Base-by-base conservation (phyloP, 208 protist species). In the Acanthamoeba lenticulata region DNA sequence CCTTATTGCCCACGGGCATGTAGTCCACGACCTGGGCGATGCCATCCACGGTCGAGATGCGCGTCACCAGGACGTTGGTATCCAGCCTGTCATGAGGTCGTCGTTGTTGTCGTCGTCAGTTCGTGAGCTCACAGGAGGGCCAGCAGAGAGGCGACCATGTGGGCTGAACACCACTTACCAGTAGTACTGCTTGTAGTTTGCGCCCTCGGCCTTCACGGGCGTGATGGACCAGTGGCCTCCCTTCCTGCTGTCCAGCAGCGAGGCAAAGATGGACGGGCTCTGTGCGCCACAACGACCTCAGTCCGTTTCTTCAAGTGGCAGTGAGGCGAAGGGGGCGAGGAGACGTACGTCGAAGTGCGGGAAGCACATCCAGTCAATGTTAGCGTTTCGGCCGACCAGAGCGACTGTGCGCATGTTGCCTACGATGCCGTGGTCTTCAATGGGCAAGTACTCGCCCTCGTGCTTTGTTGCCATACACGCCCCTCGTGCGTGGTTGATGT, bases 341-440 rank as follows among this genome's bases (percentile, higher is more conserved):
- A 44, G 77, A 85, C 29, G 47, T 74, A 92, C 90, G 90, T 97
- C 94, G 47, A 97, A 96, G 89, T 96, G 55, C 9, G 96, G 96
- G 74, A 91, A 97, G 45, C 96, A 97, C 85, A 96, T 92, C 67
- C 94, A 96, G 74, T 96, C 94, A 40, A 97, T 96, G 36, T 62
- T 85, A 32, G 90, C 95, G 57, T 96, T 65, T 21, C 24, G 91
- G 9, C 92, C 94, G 9, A 97, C 74, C 0, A 97, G 57, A 40
- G 94, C 94, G 3, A 52, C 67, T 4, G 96, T 97, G 36, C 93
- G 32, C 95, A 96, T 96, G 79, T 97, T 97, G 47, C 96, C 96
- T 47, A 97, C 94, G 62, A 97, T 49, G 40, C 95, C 96, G 77
- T 96, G 89, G 55, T 95, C 93, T 60, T 97, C 95, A n/a, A 97